Evolutionary conservation across 2,329 filamentous ascomycete species (phyloP), one percentile per base, ranked within the genome.

Genomic region (Xylogone sp.): DNA sequence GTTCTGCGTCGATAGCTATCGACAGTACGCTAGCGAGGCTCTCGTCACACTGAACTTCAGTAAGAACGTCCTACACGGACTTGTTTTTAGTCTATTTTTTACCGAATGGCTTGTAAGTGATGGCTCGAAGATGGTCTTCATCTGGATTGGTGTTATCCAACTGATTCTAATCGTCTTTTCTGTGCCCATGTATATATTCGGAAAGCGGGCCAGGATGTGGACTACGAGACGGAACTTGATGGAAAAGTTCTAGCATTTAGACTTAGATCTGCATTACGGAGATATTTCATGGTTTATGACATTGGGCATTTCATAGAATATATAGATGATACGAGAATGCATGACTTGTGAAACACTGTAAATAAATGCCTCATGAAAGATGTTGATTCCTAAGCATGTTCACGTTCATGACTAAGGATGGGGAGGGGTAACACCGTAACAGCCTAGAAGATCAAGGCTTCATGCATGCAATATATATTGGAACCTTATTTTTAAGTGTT

Each of bases 141-240:
- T 96, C 43, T 89, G 85, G 63, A 79, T 97, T 48, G 93, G 93
- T 3, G 78, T 91, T 21, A 94, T 97, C 24, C 93, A 97, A 69
- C 69, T 97, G 29, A 81, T 83, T 12, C 80, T 86, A 50, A 75
- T 96, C 67, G 63, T 90, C 2, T 83, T 79, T 50, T 88, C 90
- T 1, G 85, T 97, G 50, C 93, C 93, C 0, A 90, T 97, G 88
- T 97, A 94, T 67, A 88, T 97, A 18, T 97, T 83, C 64, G 93
- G 93, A 18, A 97, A 97, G 76, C 75, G 91, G 50, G 84, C 87
- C n/a, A 78, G 93, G 18, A 96, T 97, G 90, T 97, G 92, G 93
- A 97, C 92, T 1, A 89, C 92, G 10, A 76, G 88, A 56, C 88
- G 79, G 77, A 90, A 88, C 59, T 72, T 96, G 57, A 92, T 96